Evolutionary conservation across 2,329 filamentous ascomycete genomes (phyloP).

Genomic region (Trichoderma breve): DNA sequence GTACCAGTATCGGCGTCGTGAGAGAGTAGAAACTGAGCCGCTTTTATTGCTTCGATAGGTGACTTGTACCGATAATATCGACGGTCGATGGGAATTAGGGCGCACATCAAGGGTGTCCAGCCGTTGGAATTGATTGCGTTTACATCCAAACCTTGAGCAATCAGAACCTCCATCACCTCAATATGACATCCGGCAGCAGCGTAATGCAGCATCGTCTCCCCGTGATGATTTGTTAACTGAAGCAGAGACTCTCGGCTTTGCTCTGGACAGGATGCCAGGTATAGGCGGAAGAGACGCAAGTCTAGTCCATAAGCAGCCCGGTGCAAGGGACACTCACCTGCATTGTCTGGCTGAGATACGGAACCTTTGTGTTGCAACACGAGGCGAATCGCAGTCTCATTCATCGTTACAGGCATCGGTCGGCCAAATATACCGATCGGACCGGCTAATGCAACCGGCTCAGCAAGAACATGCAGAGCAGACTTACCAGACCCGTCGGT

Average conservation of each 20-base stretch:
- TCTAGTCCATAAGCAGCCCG: conserved; percentile 22
- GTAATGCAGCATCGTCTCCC: conserved; percentile 32
- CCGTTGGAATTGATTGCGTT: conserved; percentile 27
- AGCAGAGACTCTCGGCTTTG: conserved; percentile 3
- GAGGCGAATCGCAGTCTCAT: conserved; percentile 23
- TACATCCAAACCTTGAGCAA: conserved; percentile 24
- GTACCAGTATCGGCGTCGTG: conserved; percentile 25
- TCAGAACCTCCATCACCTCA: conserved; percentile 25
- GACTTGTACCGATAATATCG: neutral
- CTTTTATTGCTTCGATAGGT: conserved; percentile 2
- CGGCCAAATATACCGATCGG: neutral
- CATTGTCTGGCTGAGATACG: conserved; percentile 21
- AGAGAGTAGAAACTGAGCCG: conserved; percentile 26
- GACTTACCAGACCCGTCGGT: conserved; percentile 18
- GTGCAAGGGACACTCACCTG: conserved; percentile 28
- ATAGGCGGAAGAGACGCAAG: conserved; percentile 25
- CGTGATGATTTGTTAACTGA: conserved; percentile 22
- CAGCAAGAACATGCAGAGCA: conserved; percentile 26
- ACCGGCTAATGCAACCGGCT: neutral
- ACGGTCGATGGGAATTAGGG: conserved; percentile 21
- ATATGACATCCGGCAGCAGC: conserved; percentile 28
- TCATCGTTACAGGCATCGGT: neutral
- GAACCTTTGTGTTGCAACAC: conserved; percentile 26
- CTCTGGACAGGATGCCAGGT: conserved; percentile 17
- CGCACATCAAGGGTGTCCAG: conserved; percentile 34